phyloP scores from a whole-genome alignment of 1,284 basidiomycete species.

The Entoloma clypeatum region DNA sequence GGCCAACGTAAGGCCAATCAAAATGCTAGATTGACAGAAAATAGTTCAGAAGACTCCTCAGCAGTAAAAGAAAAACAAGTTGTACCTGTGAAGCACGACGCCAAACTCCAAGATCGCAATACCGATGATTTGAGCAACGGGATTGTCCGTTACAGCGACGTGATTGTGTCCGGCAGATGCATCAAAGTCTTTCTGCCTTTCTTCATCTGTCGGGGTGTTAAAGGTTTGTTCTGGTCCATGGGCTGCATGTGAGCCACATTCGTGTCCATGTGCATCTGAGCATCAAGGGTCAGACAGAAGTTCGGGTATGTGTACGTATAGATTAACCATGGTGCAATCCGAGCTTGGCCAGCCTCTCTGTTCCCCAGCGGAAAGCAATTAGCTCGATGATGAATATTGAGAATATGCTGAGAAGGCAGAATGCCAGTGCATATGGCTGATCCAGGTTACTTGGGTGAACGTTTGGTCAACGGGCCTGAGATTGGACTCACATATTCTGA shows the following conservation, averaged over 20 bases:
- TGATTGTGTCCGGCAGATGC: too few relatives aligned
- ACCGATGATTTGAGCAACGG: slow-evolving; percentile 78
- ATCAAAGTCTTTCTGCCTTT: too few relatives aligned
- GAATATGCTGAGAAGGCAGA: slow-evolving; percentile 81
- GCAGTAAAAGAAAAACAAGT: neutral
- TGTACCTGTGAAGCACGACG: slow-evolving; percentile 77
- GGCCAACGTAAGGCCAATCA: slow-evolving; percentile 93
- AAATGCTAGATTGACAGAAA: slow-evolving; percentile 49
- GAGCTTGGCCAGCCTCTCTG: slow-evolving; percentile 52
- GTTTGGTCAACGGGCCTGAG: too few relatives aligned
- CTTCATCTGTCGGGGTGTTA: slow-evolving; percentile 16
- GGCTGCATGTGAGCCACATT: slow-evolving; percentile 58
- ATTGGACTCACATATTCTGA: slow-evolving; percentile 58
- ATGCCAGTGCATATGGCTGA: slow-evolving; percentile 76
- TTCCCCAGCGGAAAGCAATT: slow-evolving; percentile 80
- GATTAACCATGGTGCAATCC: slow-evolving; percentile 53
- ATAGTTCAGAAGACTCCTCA: neutral
- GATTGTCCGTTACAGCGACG: slow-evolving; percentile 36
- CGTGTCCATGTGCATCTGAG: slow-evolving; percentile 70
- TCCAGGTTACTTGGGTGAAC: slow-evolving; percentile 7
- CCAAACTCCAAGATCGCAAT: slow-evolving; percentile 90
- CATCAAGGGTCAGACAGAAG: neutral
- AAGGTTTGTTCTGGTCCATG: slow-evolving; percentile 57
- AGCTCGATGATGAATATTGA: slow-evolving; percentile 83
- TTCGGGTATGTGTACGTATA: slow-evolving; percentile 3